phyloP scores from a whole-genome alignment of 257 asterid species.

The Solanum tacnaense region DNA sequence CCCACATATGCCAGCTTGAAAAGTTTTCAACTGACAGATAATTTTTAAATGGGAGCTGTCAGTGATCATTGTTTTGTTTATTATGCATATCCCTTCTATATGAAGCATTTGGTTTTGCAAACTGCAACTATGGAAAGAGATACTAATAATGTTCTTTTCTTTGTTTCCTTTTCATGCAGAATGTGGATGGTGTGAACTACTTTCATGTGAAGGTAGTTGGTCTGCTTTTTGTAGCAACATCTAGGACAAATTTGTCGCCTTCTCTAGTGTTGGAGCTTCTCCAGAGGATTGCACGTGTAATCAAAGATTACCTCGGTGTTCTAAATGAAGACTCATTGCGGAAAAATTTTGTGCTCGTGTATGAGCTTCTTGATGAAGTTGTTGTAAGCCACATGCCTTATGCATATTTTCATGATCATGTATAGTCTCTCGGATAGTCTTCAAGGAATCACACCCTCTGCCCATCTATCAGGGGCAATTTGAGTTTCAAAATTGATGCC shows the following conservation, averaged over 20 bases:
- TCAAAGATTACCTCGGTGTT: constrained; percentile 95
- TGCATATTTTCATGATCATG: not conserved
- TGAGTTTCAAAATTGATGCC: not conserved
- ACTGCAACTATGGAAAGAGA: not conserved
- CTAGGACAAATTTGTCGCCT: constrained; percentile 81
- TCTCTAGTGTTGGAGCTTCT: constrained; percentile 93
- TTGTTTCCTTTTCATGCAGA: constrained; percentile 30
- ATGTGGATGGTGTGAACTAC: constrained; percentile 94
- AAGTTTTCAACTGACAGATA: not conserved
- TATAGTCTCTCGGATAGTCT: not conserved
- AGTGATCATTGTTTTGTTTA: not conserved
- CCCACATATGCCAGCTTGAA: not conserved
- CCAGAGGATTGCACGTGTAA: constrained; percentile 96
- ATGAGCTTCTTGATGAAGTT: constrained; percentile 97
- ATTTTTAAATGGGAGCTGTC: not conserved
- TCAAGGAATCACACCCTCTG: not conserved
- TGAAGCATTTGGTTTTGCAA: not conserved
- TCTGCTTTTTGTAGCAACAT: constrained; percentile 87
- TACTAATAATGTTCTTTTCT: constrained; percentile 11
- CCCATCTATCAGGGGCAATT: not conserved
- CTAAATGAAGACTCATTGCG: constrained; percentile 90
- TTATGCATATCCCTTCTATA: not conserved
- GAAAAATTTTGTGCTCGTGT: constrained; percentile 91
- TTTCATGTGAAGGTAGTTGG: constrained; percentile 97
- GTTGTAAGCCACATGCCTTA: constrained; percentile 47